Evolutionary conservation across 2,329 filamentous ascomycete species (phyloP).

Genomic region (Aspergillus brunneoviolaceus): DNA sequence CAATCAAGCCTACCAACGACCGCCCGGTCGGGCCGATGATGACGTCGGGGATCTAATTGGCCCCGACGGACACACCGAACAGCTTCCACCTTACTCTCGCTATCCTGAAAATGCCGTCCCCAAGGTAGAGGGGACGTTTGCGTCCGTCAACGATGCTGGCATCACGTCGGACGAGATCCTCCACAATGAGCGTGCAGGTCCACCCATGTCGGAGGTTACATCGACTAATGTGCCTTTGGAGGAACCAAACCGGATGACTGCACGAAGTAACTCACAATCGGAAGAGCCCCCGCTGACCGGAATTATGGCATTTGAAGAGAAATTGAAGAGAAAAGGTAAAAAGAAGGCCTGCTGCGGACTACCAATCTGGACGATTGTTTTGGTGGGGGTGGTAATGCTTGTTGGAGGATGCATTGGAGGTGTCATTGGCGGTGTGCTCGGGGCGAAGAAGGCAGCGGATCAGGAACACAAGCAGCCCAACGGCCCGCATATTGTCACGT

Average conservation of each 20-base stretch:
- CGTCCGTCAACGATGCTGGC: constrained; percentile 29
- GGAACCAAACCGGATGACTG: constrained; percentile 14
- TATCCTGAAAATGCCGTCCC: constrained; percentile 75
- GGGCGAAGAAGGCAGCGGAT: constrained; percentile 41
- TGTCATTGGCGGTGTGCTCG: constrained; percentile 54
- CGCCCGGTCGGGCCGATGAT: constrained; percentile 67
- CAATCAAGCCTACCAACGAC: constrained; percentile 66
- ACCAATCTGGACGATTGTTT: constrained; percentile 52
- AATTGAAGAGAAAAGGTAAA: constrained; percentile 46
- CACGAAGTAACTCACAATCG: constrained; percentile 17
- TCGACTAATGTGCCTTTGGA: constrained; percentile 29
- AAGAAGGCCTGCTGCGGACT: constrained; percentile 50
- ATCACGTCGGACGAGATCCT: constrained; percentile 53
- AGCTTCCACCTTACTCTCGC: constrained; percentile 85
- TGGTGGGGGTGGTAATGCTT: constrained; percentile 48
- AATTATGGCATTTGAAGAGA: constrained; percentile 44
- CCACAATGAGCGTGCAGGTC: constrained; percentile 39
- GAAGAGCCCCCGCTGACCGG: constrained; percentile 32
- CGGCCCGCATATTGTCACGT: constrained; percentile 41
- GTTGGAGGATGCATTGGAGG: constrained; percentile 54
- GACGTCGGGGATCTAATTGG: constrained; percentile 85
- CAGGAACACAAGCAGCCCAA: constrained; percentile 24
- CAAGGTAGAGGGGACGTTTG: constrained; percentile 50
- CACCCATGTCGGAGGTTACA: constrained; percentile 33
- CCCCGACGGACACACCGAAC: constrained; percentile 83